Base-by-base conservation (phyloP, 805 yeast species). In the Myxozyma neotropica region DNA sequence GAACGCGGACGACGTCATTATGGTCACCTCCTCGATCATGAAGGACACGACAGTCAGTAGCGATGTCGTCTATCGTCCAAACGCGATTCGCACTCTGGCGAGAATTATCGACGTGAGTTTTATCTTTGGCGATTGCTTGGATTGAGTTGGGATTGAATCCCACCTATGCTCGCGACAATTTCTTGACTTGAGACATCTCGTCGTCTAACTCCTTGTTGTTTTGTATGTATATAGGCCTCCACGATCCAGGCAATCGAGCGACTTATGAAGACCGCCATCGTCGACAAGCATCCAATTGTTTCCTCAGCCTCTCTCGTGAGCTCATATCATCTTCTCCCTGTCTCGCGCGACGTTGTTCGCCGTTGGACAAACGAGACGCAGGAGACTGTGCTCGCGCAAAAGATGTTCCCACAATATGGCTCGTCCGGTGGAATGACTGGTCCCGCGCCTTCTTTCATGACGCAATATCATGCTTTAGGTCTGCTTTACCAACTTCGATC, bases 11-110 rank as follows among this genome's bases (percentile, higher is more conserved):
- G 97, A 94, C 74, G 90, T 91, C 58, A 82, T 94, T 74, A 94
- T 94, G 98, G 97, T 93, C 27, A 94, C 99, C 27, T 89, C 97
- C 1, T 91, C 96, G 27, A 92, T 94, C 71, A 94, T 94, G 97
- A 92, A 92, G 76, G 99, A 94, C 76, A 89, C 94, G 55, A 97
- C 95, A 76, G 86, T 85, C 66, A 93, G 93, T 58, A 69, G 71
- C 58, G 95, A 89, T 60, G 78, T 83, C 65, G 78, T 90, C 63
- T 91, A 87, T 75, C 90, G 91, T 71, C 97, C 99, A 57, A 88
- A 94, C 72, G 98, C 99, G 24, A 87, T 94, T 64, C 85, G 99
- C 74, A 88, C 98, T 0, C 81, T 94, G 69, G 84, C 92, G 21
- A 83, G 96, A 66, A 96, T 94, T 38, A 80, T 94, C 71, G 99